Percentiles rank a stretch among this genome's conserved stretches.
phyloP scores from a whole-genome alignment of 1,284 basidiomycete species.

The Apiotrichum sp. region DNA sequence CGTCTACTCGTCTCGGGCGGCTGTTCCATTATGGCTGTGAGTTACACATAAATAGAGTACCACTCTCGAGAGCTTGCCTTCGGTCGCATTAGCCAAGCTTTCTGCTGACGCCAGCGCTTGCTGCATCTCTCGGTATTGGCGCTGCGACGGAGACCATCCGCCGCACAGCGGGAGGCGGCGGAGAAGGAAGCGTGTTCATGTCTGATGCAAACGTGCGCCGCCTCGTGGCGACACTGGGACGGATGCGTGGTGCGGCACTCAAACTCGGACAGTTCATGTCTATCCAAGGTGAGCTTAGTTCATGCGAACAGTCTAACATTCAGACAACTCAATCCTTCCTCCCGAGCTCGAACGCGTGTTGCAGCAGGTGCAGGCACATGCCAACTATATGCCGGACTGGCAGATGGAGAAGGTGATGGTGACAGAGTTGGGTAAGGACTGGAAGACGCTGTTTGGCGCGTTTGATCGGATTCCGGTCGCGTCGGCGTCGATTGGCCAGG shows the following conservation, averaged over 20 bases:
- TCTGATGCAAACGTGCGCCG: slow-evolving; percentile 83
- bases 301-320: neutral
- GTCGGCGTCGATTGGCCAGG: slow-evolving; percentile 95
- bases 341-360: slow-evolving; percentile 85
- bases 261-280: slow-evolving; percentile 97
- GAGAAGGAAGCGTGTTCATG: slow-evolving; percentile 59
- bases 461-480: slow-evolving; percentile 89
- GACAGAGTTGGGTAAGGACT: slow-evolving; percentile 67
- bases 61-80: slow-evolving; percentile 56
- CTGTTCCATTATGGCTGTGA: slow-evolving; percentile 87
- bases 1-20: slow-evolving; percentile 77
- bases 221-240: slow-evolving; percentile 82
- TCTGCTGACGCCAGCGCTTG: slow-evolving; percentile 50
- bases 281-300: slow-evolving; percentile 70
- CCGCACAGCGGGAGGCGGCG: slow-evolving; percentile 37
- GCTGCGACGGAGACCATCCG: slow-evolving; percentile 50
- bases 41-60: slow-evolving; percentile 21
- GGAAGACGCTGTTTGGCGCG: slow-evolving; percentile 63
- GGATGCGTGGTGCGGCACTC: slow-evolving; percentile 93
- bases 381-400: slow-evolving; percentile 98
- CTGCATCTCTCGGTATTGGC: slow-evolving; percentile 47
- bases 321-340: slow-evolving; percentile 77
- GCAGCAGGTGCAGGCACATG: slow-evolving; percentile 84
- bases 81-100: neutral
- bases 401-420: slow-evolving; percentile 89